Percentiles rank a stretch among this genome's conserved stretches.
Conservation (phyloP, 148 eudicot genomes). For the Nepenthes mirabilis region DNA sequence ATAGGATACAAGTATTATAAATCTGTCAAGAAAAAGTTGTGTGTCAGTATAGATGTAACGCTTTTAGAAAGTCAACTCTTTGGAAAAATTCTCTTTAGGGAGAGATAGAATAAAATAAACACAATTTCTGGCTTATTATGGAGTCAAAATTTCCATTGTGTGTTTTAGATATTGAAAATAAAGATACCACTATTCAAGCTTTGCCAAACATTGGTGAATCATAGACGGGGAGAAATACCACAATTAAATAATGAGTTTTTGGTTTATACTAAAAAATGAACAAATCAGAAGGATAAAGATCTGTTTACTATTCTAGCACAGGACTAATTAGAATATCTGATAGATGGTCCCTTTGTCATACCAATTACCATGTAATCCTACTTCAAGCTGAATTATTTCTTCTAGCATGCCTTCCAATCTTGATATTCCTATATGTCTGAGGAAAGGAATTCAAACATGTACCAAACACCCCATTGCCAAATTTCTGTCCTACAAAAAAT, state of each 20-base stretch:
- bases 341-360: not conserved
- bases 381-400: not conserved
- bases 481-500: slow-evolving; percentile 2
- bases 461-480: slow-evolving; percentile 10
- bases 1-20: not conserved
- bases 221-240: not conserved
- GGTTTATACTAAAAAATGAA: not conserved
- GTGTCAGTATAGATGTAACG: not conserved
- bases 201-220: not conserved
- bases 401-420: not conserved
- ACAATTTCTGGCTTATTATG: not conserved
- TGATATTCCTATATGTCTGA: slow-evolving; percentile 8
- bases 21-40: not conserved
- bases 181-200: not conserved
- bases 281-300: too few species aligned
- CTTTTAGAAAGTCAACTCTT: not conserved
- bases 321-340: not conserved
- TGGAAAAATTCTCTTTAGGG: not conserved
- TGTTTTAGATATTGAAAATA: too few species aligned
- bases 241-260: not conserved
- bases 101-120: not conserved
- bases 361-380: not conserved
- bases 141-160: too few species aligned
- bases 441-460: slow-evolving; percentile 2
- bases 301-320: too few species aligned